phyloP scores from a whole-genome alignment of 2,329 filamentous ascomycete genomes.

The Phoma sp. region DNA sequence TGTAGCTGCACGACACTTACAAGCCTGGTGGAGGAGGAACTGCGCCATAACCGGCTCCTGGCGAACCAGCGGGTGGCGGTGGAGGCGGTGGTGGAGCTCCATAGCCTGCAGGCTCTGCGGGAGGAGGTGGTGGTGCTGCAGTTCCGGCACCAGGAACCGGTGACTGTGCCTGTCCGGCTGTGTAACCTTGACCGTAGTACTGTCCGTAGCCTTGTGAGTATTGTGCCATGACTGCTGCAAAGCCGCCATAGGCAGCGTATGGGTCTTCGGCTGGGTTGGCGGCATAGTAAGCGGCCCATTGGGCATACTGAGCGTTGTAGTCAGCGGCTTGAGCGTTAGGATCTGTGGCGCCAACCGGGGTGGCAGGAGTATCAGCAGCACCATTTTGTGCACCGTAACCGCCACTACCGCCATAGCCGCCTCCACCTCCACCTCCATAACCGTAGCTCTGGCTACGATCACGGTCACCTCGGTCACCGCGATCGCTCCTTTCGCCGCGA shows the following conservation, averaged over 20 bases:
- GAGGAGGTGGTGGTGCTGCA: conserved; percentile 41
- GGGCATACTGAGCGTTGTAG: conserved; percentile 82
- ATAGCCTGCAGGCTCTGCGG: conserved; percentile 39
- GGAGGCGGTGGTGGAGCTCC: conserved; percentile 44
- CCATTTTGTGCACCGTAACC: conserved; percentile 44
- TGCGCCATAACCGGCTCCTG: conserved; percentile 44
- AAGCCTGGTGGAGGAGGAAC: conserved; percentile 33
- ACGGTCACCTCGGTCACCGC: conserved; percentile 51
- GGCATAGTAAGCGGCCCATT: conserved; percentile 70
- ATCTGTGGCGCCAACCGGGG: conserved; percentile 54
- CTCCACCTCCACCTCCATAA: conserved; percentile 49
- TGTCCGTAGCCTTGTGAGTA: conserved; percentile 44
- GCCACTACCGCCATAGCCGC: conserved; percentile 40
- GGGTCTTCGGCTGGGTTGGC: conserved; percentile 82
- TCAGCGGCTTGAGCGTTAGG: conserved; percentile 58
- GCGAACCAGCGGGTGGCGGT: conserved; percentile 44
- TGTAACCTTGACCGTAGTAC: conserved; percentile 39
- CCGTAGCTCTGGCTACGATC: conserved; percentile 52
- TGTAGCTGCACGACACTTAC: conserved; percentile 22
- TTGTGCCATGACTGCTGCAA: conserved; percentile 35
- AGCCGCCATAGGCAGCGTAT: conserved; percentile 90
- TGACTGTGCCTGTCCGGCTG: conserved; percentile 31
- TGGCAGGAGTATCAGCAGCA: conserved; percentile 36
- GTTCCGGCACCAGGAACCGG: conserved; percentile 38
- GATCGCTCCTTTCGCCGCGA: conserved; percentile 44